Base-by-base conservation (phyloP, 495 filamentous ascomycete species). In the Terfezia boudieri region DNA sequence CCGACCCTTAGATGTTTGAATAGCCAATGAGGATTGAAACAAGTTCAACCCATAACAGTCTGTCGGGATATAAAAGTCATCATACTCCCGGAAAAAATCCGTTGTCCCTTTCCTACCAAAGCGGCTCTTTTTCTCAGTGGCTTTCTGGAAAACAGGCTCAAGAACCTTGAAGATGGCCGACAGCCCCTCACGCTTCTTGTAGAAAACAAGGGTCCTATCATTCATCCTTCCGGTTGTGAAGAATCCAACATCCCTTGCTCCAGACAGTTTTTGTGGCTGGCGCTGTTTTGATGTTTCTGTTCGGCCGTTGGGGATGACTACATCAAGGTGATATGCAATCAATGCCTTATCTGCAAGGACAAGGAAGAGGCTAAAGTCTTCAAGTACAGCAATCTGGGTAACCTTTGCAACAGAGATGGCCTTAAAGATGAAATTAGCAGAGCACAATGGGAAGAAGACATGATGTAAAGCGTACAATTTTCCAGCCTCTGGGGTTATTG, bases 61-160 rank as follows among this genome's bases (percentile, higher is more conserved):
- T n/a, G 84, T 80, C 8, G 90, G 89, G 59, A 99, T 89, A 69
- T 95, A 99, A 68, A 99, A 99, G 54, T 95, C 89, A 69, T 94
- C 90, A 62, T 84, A 99, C 61, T 96, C 90, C 57, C 92, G 80
- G 78, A 95, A 96, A 65, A 89, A 90, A 61, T 96, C 90, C 4
- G 90, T 95, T 55, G 75, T 79, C 11, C 86, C 85, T 35, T 76
- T 74, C 12, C 49, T 32, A 60, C 80, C 82, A 41, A 94, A 71
- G 9, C 84, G 77, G 22, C 74, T 74, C 56, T 79, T 82, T 70
- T 82, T 82, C 65, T 85, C 81, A 0, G 80, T 77, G 4, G 82
- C 74, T 62, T 93, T 94, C 56, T 94, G 86, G 62, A 87, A 83
- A 43, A 99, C 82, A 4, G 90, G 90, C 63, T 99, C 90, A 20